Evolutionary conservation across 805 yeast species (phyloP).

Genomic region (Saccharomycopsis olivae): DNA sequence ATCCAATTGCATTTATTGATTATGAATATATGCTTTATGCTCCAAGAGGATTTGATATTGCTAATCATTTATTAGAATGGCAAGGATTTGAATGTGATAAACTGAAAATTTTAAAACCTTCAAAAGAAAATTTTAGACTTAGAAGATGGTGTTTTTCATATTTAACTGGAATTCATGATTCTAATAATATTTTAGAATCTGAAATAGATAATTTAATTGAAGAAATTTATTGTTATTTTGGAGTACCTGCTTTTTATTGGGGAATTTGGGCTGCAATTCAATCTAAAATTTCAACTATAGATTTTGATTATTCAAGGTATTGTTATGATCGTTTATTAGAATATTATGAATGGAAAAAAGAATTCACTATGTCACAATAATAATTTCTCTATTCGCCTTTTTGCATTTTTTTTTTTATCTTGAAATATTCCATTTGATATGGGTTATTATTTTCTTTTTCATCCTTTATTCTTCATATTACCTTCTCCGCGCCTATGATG

Average conservation of each 20-base stretch:
- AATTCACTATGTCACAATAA: background rate
- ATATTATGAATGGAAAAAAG: slow-evolving; percentile 56
- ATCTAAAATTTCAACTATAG: slow-evolving; percentile 55
- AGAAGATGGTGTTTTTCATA: slow-evolving; percentile 52
- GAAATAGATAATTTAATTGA: slow-evolving; percentile 34
- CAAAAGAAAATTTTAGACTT: slow-evolving; percentile 31
- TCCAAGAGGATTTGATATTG: slow-evolving; percentile 65
- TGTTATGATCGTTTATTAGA: slow-evolving; percentile 51
- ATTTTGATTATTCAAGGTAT: slow-evolving; percentile 58
- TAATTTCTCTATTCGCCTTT: too few species aligned
- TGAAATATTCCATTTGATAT: too few species aligned
- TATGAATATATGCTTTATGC: slow-evolving; percentile 66
- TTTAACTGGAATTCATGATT: slow-evolving; percentile 24
- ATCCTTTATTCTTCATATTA: slow-evolving; percentile 66
- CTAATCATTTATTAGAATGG: slow-evolving; percentile 72
- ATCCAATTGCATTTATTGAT: slow-evolving; percentile 52
- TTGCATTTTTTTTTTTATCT: too few species aligned
- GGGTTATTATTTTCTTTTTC: too few species aligned
- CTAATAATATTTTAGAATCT: slow-evolving; percentile 16
- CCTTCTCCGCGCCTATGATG: slow-evolving; percentile 83
- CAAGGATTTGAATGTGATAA: slow-evolving; percentile 71
- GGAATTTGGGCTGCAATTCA: slow-evolving; percentile 79
- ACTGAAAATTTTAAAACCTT: slow-evolving; percentile 45
- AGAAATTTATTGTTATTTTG: slow-evolving; percentile 55
- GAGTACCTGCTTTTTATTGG: slow-evolving; percentile 79